These are phyloP conservation scores for Fusarium gaditjirri DNA, from an alignment of 2,329 filamentous ascomycete genomes.

Conservation along the genomic window DNA sequence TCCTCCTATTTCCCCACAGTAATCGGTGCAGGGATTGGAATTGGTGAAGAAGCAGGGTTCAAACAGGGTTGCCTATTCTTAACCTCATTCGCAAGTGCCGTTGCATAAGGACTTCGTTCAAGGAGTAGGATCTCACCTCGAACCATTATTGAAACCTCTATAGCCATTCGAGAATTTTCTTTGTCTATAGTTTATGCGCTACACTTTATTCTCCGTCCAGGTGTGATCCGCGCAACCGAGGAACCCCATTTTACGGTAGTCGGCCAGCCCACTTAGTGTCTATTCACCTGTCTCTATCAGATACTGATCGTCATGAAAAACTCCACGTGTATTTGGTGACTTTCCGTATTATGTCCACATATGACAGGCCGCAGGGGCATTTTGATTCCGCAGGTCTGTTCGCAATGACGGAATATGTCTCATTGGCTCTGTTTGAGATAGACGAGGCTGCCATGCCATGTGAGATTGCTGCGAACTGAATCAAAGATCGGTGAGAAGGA, in stretches of 20 bases:
- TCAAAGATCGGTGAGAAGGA: not conserved
- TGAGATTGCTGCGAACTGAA: not conserved
- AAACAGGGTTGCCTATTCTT: not conserved
- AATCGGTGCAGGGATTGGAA: not conserved
- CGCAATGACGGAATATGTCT: not conserved
- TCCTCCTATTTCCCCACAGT: not conserved
- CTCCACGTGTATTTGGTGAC: not conserved
- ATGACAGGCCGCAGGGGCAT: not conserved
- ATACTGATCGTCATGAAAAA: conserved; percentile 3
- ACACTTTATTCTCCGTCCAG: not conserved
- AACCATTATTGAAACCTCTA: not conserved
- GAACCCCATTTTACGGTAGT: not conserved
- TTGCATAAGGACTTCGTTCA: not conserved
- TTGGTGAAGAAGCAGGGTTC: not conserved
- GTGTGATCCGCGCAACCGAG: not conserved
- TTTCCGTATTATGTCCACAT: not conserved
- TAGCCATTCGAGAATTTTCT: not conserved
- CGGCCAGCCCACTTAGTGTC: not conserved
- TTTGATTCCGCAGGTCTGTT: not conserved
- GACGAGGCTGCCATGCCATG: not conserved
- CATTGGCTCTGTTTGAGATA: not conserved
- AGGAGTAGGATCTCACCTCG: not conserved
- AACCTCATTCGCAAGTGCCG: not conserved
- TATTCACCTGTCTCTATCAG: not conserved
- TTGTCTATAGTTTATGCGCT: not conserved